These are phyloP conservation scores for Colletotrichum siamense DNA, from an alignment of 2,329 filamentous ascomycete species.

Conservation along the genomic window DNA sequence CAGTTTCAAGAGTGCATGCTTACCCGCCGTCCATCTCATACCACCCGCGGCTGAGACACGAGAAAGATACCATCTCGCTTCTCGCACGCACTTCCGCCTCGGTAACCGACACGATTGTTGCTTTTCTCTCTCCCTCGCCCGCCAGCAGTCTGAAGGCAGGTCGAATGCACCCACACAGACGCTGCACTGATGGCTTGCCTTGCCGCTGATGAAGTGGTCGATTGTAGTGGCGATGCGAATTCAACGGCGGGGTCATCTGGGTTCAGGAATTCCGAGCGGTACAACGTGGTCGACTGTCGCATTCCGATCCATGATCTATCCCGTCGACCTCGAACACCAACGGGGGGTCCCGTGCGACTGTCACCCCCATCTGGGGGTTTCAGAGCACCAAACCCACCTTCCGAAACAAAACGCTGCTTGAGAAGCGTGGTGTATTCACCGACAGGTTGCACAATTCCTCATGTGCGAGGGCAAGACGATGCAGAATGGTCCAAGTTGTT, in stretches of 20 bases:
- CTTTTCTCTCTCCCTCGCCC: neutral
- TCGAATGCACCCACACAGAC: conserved; percentile 10
- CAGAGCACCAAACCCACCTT: conserved; percentile 7
- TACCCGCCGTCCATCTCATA: neutral
- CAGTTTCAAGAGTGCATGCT: neutral
- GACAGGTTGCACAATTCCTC: conserved; percentile 15
- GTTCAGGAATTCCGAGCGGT: neutral
- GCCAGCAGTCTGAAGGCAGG: neutral
- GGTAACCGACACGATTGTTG: neutral
- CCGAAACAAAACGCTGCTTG: conserved; percentile 9
- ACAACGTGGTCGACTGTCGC: neutral
- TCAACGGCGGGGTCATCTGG: neutral
- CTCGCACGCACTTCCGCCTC: neutral
- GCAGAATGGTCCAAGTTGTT: neutral
- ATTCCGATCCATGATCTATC: neutral
- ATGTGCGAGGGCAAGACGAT: conserved; percentile 6
- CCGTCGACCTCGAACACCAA: neutral
- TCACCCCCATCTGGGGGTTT: conserved; percentile 14
- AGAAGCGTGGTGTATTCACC: conserved; percentile 24
- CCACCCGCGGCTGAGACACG: neutral
- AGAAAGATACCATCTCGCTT: conserved; percentile 3
- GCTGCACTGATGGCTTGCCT: neutral
- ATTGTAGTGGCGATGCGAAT: neutral
- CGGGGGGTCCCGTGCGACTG: neutral
- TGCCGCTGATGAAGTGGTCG: neutral